These are phyloP conservation scores for Aspergillus bertholletiae DNA, from an alignment of 495 filamentous ascomycete genomes.

Conservation along the genomic window DNA sequence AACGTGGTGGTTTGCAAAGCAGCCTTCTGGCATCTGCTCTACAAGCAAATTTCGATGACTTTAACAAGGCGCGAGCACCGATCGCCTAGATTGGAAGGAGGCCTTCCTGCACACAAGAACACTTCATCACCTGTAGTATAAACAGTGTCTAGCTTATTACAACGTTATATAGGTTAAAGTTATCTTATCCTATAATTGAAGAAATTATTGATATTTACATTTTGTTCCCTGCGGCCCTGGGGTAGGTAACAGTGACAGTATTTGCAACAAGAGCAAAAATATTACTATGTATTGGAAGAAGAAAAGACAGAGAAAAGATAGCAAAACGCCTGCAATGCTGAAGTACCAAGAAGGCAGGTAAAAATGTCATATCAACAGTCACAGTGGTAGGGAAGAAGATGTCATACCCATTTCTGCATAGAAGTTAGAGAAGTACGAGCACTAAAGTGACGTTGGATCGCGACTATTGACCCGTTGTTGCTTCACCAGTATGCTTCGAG, in stretches of 20 bases:
- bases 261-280: not conserved
- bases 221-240: not conserved
- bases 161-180: too few species aligned
- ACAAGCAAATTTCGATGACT: slow-evolving; percentile 33
- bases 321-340: not conserved
- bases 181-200: too few species aligned
- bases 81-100: not conserved
- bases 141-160: too few species aligned
- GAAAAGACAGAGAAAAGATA: not conserved
- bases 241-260: slow-evolving; percentile 6
- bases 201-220: too few species aligned
- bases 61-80: slow-evolving; percentile 17
- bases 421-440: too few species aligned
- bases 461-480: too few species aligned
- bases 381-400: not conserved
- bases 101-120: too few species aligned
- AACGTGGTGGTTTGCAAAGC: not conserved
- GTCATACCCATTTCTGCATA: too few species aligned
- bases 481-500: not conserved
- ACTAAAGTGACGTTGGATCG: too few species aligned
- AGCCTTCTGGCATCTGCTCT: slow-evolving; percentile 30
- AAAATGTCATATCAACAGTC: not conserved
- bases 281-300: not conserved
- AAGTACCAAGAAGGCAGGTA: not conserved
- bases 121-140: too few species aligned